Conservation (phyloP, 1,139 yeast genomes). For the Diutina scorzettiae region DNA sequence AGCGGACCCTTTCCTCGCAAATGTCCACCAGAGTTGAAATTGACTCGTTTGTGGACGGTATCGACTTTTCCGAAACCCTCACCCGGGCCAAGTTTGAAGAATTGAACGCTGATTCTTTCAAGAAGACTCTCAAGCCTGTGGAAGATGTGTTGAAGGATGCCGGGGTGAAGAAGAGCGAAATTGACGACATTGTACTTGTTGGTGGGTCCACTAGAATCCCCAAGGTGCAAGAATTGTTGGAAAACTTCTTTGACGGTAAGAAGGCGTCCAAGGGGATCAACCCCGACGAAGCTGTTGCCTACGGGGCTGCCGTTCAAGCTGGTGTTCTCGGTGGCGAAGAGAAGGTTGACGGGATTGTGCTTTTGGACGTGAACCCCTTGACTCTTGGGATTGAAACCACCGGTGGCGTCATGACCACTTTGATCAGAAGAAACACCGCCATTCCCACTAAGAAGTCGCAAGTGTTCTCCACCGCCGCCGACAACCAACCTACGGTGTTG, state of each 20-base stretch:
- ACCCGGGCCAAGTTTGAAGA: conserved; percentile 32
- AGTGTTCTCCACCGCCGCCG: conserved; percentile 89
- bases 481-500: conserved; percentile 93
- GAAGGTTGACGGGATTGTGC: conserved; percentile 6
- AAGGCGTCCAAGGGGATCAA: conserved; percentile 7
- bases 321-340: conserved; percentile 6
- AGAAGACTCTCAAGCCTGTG: conserved; percentile 29
- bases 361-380: conserved; percentile 87
- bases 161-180: conserved; percentile 6
- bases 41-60: conserved; percentile 27
- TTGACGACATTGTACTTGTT: conserved; percentile 7
- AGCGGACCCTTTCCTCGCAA: conserved; percentile 30
- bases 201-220: conserved; percentile 7
- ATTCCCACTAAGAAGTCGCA: conserved; percentile 96
- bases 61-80: conserved; percentile 28
- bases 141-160: conserved; percentile 17
- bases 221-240: conserved; percentile 7
- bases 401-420: conserved; percentile 96
- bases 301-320: conserved; percentile 6
- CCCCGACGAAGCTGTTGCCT: conserved; percentile 6
- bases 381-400: conserved; percentile 95
- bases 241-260: conserved; percentile 7
- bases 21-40: conserved; percentile 22
- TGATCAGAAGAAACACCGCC: conserved; percentile 93
- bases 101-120: conserved; percentile 27